Conservation (phyloP, 1,284 basidiomycete genomes). For the Fomitopsis betulina region DNA sequence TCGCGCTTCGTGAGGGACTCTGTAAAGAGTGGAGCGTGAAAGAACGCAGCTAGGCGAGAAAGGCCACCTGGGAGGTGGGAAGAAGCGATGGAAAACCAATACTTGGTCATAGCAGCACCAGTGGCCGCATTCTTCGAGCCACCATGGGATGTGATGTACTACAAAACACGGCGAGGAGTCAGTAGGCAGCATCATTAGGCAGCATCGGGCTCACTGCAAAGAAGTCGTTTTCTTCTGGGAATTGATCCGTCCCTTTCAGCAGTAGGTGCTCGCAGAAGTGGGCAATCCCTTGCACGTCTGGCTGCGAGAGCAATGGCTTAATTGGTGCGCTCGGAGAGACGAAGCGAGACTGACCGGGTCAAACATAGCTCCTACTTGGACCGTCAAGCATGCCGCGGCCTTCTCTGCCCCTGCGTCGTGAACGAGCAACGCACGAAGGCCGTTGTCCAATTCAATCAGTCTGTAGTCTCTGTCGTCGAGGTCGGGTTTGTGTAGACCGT, state of each 20-base stretch:
- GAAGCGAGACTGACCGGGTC: conserved; percentile 45
- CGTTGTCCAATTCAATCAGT: conserved; percentile 54
- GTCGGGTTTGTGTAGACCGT: conserved; percentile 37
- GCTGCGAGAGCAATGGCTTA: conserved; percentile 15
- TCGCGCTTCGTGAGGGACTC: conserved; percentile 60
- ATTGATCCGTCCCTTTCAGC: conserved; percentile 36
- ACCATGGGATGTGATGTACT: conserved; percentile 55
- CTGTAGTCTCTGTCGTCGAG: conserved; percentile 44
- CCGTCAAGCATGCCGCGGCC: conserved; percentile 59
- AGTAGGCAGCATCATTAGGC: background rate
- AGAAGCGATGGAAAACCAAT: conserved; percentile 54
- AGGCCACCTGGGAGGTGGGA: conserved; percentile 52
- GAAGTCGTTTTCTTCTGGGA: conserved; percentile 56
- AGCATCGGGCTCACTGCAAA: conserved; percentile 25
- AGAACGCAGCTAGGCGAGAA: conserved; percentile 64
- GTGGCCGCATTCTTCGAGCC: conserved; percentile 65
- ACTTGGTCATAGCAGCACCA: conserved; percentile 57
- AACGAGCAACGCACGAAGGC: conserved; percentile 55
- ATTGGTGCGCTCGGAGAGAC: background rate
- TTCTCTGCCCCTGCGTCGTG: conserved; percentile 62
- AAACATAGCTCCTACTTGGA: conserved; percentile 59
- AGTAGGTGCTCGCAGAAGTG: conserved; percentile 65
- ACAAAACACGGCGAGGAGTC: conserved; percentile 2
- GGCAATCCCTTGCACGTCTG: conserved; percentile 41
- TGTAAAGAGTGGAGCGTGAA: conserved; percentile 61